Evolutionary conservation across 2,329 filamentous ascomycete genomes (phyloP).

Genomic region (Pestalotiopsis sp.): DNA sequence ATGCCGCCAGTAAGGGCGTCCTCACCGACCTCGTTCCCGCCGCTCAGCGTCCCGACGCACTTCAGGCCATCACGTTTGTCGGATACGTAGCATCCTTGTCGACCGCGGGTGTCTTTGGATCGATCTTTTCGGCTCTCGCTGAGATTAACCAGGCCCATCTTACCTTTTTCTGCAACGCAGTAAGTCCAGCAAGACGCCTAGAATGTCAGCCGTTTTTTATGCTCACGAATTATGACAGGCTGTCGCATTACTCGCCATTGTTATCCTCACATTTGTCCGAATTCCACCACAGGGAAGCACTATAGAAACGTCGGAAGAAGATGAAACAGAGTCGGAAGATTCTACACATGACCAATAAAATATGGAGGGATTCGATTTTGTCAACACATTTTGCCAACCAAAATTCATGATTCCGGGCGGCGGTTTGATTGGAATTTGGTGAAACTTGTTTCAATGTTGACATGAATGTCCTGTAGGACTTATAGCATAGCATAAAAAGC

Average conservation of each 20-base stretch:
- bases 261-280: conserved; percentile 20
- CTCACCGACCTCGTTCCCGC: conserved; percentile 25
- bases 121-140: conserved; percentile 23
- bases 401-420: not conserved
- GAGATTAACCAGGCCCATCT: conserved; percentile 22
- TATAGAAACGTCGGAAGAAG: conserved; percentile 1
- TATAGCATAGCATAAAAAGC: no score
- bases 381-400: not conserved
- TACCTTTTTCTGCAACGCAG: conserved; percentile 27
- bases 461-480: no score
- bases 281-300: conserved; percentile 20
- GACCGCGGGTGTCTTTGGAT: conserved; percentile 25
- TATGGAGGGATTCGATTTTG: not conserved
- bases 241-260: conserved; percentile 20
- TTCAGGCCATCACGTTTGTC: conserved; percentile 26
- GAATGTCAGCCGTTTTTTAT: not conserved
- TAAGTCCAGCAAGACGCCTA: conserved; percentile 10
- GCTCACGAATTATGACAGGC: conserved; percentile 15
- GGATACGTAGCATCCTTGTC: conserved; percentile 20
- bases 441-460: no score
- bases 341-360: not conserved
- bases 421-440: no score
- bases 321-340: not conserved
- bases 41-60: conserved; percentile 21
- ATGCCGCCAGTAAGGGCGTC: conserved; percentile 24